Percentiles rank a stretch among this genome's conserved stretches.
Conservation (phyloP, 2,329 filamentous ascomycete species). For the Grosmannia penicillata region DNA sequence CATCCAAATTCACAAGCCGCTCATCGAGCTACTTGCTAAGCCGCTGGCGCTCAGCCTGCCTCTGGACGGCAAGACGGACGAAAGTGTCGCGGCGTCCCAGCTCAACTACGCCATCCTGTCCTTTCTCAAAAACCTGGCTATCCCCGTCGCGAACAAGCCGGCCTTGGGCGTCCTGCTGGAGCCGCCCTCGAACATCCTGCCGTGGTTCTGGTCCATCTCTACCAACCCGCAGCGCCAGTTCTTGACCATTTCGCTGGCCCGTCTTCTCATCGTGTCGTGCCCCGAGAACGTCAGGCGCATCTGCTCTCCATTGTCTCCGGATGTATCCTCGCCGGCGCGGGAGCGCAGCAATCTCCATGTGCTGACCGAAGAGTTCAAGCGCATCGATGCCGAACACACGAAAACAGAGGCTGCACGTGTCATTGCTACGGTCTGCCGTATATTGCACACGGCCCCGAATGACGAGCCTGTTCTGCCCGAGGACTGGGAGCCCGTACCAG, state of each 20-base stretch:
- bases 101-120: conserved; percentile 42
- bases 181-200: conserved; percentile 22
- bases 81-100: conserved; percentile 21
- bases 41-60: too few species aligned
- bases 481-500: conserved; percentile 15
- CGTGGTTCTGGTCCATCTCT: conserved; percentile 36
- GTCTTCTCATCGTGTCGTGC: conserved; percentile 39
- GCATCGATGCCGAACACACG: conserved; percentile 37
- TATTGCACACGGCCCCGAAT: conserved; percentile 29
- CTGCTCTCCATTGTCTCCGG: conserved; percentile 24
- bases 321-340: conserved; percentile 19
- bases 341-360: conserved; percentile 21
- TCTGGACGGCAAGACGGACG: too few species aligned
- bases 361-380: conserved; percentile 24
- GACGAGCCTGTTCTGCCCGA: conserved; percentile 14
- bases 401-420: conserved; percentile 44
- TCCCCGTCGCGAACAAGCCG: conserved; percentile 39
- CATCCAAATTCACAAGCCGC: conserved; percentile 25
- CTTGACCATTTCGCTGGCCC: conserved; percentile 40
- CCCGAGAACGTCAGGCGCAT: conserved; percentile 34
- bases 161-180: conserved; percentile 33
- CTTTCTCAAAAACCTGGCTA: conserved; percentile 51
- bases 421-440: conserved; percentile 35
- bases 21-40: conserved; percentile 30
- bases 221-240: conserved; percentile 44